Base-by-base conservation (phyloP, 495 filamentous ascomycete genomes). In the Paragyromitra xinjiangensis region DNA sequence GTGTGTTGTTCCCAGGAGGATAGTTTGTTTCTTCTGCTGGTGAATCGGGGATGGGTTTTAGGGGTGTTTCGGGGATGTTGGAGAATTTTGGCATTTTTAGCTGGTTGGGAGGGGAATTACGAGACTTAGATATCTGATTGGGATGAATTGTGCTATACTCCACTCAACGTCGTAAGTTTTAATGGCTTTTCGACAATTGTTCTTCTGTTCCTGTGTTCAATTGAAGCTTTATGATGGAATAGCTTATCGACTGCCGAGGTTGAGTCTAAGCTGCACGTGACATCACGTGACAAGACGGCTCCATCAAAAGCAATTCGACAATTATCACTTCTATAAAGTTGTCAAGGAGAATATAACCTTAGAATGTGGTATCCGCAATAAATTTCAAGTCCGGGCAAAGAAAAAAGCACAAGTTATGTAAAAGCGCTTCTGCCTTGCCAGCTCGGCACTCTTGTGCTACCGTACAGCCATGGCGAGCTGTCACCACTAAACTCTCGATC, bases 241-340 rank as follows among this genome's bases (percentile, higher is more conserved):
- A 58, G 26, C 50, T 39, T 34, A 34, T 34, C 29, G 29, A 34
- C 29, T 34, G 29, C 29, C 29, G 40, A 50, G 69, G 58, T 44
- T 58, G 48, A 68, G 34, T 40, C 55, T 44, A 1, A 22, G n/a
- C 26, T 9, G 3, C 69, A 64, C 68, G 68, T 71, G 68, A 63
- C 42, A 40, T 26, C 56, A 39, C 44, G 24, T 39, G 22, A 24
- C 19, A 53, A 63, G 24, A 26, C 39, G 40, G 40, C 14, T 4
- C 40, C 37, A 19, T 24, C 29, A 34, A 34, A 19, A 69, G 37
- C 19, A 70, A 70, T 12, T 39, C 39, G 42, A 50, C 58, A 50
- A 14, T 51, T 55, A 50, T 16, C 40, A 61, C 40, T 51, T 3
- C 39, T 26, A 22, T 9, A 45, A 44, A 58, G 22, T 6, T 4